Evolutionary conservation across 345 rosid genomes (phyloP).

Genomic region (Xanthoceras sorbifolium): DNA sequence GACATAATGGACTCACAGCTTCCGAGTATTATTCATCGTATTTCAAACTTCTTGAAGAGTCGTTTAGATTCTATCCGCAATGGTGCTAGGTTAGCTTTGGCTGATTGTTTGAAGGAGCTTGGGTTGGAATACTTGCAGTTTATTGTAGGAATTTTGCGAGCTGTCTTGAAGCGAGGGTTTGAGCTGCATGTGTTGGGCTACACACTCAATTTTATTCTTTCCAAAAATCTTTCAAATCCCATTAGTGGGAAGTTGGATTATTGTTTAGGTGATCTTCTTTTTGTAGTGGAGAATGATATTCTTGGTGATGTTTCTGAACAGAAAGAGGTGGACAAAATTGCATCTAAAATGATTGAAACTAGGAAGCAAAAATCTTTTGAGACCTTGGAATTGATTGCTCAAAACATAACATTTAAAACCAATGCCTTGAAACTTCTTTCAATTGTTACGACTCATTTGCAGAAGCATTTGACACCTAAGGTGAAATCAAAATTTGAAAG

Average conservation of each 20-base stretch:
- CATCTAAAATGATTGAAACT: constrained; percentile 92
- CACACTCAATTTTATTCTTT: constrained; percentile 64
- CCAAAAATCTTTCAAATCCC: constrained; percentile 48
- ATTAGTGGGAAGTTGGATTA: constrained; percentile 66
- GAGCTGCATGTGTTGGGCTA: constrained; percentile 89
- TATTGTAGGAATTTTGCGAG: constrained; percentile 58
- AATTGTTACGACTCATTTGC: constrained; percentile 59
- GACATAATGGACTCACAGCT: constrained; percentile 76
- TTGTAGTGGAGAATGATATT: constrained; percentile 71
- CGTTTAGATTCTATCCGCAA: constrained; percentile 67
- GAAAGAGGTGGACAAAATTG: constrained; percentile 83
- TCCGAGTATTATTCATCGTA: constrained; percentile 69
- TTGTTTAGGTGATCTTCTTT: constrained; percentile 76
- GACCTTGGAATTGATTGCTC: constrained; percentile 71
- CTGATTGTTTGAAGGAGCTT: constrained; percentile 87
- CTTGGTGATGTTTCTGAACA: constrained; percentile 93
- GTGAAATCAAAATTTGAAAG: constrained; percentile 64
- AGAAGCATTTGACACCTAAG: constrained; percentile 73
- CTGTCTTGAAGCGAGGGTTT: constrained; percentile 77
- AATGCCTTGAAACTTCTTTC: constrained; percentile 69
- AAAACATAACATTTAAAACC: constrained; percentile 65
- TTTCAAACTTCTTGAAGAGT: constrained; percentile 69
- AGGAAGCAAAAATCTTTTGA: constrained; percentile 68
- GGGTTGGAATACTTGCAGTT: constrained; percentile 79
- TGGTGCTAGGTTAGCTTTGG: constrained; percentile 84